Evolutionary conservation across 1,284 basidiomycete genomes (phyloP).

Genomic region (Inonotus obliquus): DNA sequence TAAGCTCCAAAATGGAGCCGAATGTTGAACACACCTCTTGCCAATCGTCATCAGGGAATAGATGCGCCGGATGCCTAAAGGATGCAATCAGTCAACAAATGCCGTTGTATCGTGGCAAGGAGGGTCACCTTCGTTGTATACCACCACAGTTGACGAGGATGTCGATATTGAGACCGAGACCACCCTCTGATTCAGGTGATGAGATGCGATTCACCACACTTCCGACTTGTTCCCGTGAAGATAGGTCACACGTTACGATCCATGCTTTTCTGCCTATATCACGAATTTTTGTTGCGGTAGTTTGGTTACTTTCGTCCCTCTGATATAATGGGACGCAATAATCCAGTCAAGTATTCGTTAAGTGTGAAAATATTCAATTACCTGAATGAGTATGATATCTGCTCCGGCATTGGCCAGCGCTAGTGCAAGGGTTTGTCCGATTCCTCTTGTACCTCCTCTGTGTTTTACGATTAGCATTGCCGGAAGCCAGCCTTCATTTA

Average conservation of each 20-base stretch:
- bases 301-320: conserved; percentile 17
- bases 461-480: background rate
- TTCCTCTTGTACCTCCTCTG: conserved; percentile 23
- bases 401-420: conserved; percentile 23
- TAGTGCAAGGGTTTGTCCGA: conserved; percentile 16
- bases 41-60: conserved; percentile 62
- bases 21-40: conserved; percentile 12
- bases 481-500: background rate
- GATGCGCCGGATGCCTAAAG: conserved; percentile 11
- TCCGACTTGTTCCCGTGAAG: conserved; percentile 63
- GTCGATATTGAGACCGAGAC: conserved; percentile 52
- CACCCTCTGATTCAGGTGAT: conserved; percentile 46
- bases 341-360: background rate
- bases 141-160: conserved; percentile 93
- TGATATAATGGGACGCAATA: background rate
- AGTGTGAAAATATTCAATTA: background rate
- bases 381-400: conserved; percentile 18
- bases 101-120: conserved; percentile 35
- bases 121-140: conserved; percentile 84
- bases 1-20: background rate
- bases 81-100: background rate
- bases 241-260: conserved; percentile 56
- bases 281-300: conserved; percentile 15
- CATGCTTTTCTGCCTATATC: conserved; percentile 12
- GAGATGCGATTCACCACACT: conserved; percentile 62